Base-by-base conservation (phyloP, 1,284 basidiomycete genomes). In the Moniliella sp. region DNA sequence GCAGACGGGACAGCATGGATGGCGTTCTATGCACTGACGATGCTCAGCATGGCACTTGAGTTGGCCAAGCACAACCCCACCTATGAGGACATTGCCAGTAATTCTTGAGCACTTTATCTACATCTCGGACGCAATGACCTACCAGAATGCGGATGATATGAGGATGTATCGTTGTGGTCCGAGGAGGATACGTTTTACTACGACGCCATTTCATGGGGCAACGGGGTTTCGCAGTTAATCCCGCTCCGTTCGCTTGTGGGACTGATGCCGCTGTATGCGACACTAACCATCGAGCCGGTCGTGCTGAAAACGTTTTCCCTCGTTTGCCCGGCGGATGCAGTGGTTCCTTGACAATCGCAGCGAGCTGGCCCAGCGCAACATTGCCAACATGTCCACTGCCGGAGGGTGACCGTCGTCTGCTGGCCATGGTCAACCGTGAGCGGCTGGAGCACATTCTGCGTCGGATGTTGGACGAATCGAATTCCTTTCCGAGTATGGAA, bases 1-100 rank as follows among this genome's bases (percentile, higher is more conserved):
- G 83, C 88, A 5, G 88, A 94, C 61, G 88, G 86, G 11, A 94
- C 88, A 3, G 81, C 84, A 0, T 94, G 88, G 88, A 97, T 97
- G 88, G 86, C 82, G 16, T 94, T 94, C 67, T 97, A 88, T 62
- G 81, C 76, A 48, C 65, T 94, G 53, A 88, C 88, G 56, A 94
- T 94, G 84, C 65, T 97, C 59, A 88, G 78, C 62, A 94, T 97
- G 62, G 84, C 88, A 94, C 71, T 97, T 30, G 88, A 97, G 63
- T 67, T 97, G 21, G 88, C 88, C 21, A 93, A 94, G 66, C 84
- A 94, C 63, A 97, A 97, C 59, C 68, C 76, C 2, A 82, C 83
- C 1, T 97, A 97, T 60, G 88, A 97, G 64, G 88, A 97, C 61
- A 97, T 97, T 43, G 88, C 88, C n/a, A 91, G 83, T 39, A 94